Base-by-base conservation (phyloP, 176 grass and related monocot genomes). In the Areca catechu region DNA sequence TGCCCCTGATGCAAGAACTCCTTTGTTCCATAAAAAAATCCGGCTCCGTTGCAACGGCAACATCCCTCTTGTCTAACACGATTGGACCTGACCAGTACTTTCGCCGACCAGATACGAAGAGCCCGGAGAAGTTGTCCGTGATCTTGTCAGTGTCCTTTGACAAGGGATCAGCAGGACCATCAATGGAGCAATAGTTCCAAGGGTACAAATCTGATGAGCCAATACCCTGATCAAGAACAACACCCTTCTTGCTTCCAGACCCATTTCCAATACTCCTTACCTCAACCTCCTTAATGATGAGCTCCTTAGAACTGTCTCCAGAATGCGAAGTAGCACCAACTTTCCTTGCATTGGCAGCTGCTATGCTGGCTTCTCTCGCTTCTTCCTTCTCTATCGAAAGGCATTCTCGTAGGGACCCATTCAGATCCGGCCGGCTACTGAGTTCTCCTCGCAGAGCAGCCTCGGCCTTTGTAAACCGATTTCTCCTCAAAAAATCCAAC, bases 381-480 rank as follows among this genome's bases (percentile, higher is more conserved):
- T 18, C 57, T 61, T 18, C 57, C 20, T 61, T 72, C 18, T 61
- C 69, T 18, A 54, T 50, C 3, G 49, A 24, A 23, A 62, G 49
- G 19, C 51, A 58, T 29, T 72, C 62, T 50, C 55, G 58, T 15
- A 72, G 70, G 50, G 53, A 61, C 12, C 70, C 70, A 48, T 62
- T 72, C 58, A 72, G 54, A 30, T 72, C 70, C 4, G 58, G 54
- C 5, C 61, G 79, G 21, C 79, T 77, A 4, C 69, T 90, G 56
- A 95, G 91, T 73, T 95, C 91, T 23, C 76, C 86, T 3, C 91
- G 76, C 20, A 95, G 79, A 1, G 86, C 86, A 0, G 86, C 91
- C 83, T 95, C 91, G 0, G 91, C 86, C 60, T 95, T 90, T 22
- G 80, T 71, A 47, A 95, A 95, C 20, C 91, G 59, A 66, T 95